Base-by-base conservation (phyloP, 805 yeast species). In the Candida incommunis region DNA sequence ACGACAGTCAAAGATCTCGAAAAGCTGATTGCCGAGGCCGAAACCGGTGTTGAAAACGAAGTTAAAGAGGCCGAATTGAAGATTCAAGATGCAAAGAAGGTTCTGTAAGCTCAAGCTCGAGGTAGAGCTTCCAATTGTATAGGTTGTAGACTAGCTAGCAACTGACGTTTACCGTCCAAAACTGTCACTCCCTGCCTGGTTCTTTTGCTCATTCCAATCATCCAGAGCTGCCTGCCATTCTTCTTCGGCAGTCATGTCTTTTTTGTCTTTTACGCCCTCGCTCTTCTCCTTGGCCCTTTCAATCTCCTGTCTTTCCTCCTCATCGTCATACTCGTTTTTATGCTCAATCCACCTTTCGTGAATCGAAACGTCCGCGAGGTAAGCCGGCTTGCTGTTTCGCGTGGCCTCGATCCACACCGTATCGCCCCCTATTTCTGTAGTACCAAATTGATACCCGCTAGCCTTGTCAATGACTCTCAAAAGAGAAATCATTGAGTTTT, bases 331-430 rank as follows among this genome's bases (percentile, higher is more conserved):
- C 43, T 66, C 67, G 23, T 74, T 81, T 59, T 88, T 92, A 51
- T 79, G 71, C 47, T 85, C 96, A 9, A 92, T 74, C 98, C 98
- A 92, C 48, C 99, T 70, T 52, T 92, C 98, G 53, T 92, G 98
- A 3, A 86, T 75, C 59, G 88, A 76, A 66, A 15, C 72, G 74
- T 41, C 67, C 63, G 3, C 68, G 11, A 62, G 49, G 40, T 61
- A 63, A 46, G 9, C 83, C 78, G 34, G 88, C 80, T 57, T 83
- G 85, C 37, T 31, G 37, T 31, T 31, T 51, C 97, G 71, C 0
- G 90, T 74, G 0, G 96, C 95, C 54, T 90, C 95, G n/a, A 87
- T 83, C 98, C 98, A 92, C 1, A 92, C 78, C 0, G 90, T 76
- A 58, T 92, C 99, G n/a, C 97, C 98, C 2, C 96, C 95, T 4